Evolutionary conservation across 129 eudicot species (phyloP).

Genomic region (Erigeron canadensis): DNA sequence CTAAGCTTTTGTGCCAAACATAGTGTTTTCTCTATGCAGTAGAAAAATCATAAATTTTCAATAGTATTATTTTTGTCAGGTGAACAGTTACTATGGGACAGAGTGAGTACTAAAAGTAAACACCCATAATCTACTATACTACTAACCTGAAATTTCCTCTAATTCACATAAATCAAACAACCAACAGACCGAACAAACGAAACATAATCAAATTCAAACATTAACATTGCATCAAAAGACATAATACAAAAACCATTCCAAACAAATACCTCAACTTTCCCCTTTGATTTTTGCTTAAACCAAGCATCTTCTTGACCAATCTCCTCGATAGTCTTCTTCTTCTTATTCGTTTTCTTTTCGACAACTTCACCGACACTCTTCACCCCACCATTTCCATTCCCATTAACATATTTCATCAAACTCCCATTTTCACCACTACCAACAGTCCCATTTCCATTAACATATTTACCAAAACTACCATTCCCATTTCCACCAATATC

Average conservation of each 20-base stretch:
- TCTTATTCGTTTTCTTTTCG: conserved; percentile 33
- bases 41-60: no score
- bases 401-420: conserved; percentile 54
- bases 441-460: conserved; percentile 36
- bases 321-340: conserved; percentile 80
- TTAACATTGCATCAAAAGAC: not conserved
- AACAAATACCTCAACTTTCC: conserved; percentile 59
- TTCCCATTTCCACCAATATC: conserved; percentile 43
- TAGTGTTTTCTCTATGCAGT: no score
- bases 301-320: conserved; percentile 99
- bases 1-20: no score
- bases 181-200: not conserved
- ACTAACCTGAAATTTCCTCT: not conserved
- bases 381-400: conserved; percentile 42
- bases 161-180: not conserved
- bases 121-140: not conserved
- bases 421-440: conserved; percentile 45
- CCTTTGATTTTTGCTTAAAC: conserved; percentile 52
- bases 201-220: not conserved
- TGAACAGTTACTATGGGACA: not conserved
- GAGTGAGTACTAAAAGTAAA: not conserved
- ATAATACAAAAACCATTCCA: not conserved
- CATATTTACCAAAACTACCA: conserved; percentile 10
- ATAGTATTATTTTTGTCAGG: no score
- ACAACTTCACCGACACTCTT: conserved; percentile 21